These are phyloP conservation scores for Capsicum rhomboideum DNA, from an alignment of 257 asterid genomes.

Conservation along the genomic window DNA sequence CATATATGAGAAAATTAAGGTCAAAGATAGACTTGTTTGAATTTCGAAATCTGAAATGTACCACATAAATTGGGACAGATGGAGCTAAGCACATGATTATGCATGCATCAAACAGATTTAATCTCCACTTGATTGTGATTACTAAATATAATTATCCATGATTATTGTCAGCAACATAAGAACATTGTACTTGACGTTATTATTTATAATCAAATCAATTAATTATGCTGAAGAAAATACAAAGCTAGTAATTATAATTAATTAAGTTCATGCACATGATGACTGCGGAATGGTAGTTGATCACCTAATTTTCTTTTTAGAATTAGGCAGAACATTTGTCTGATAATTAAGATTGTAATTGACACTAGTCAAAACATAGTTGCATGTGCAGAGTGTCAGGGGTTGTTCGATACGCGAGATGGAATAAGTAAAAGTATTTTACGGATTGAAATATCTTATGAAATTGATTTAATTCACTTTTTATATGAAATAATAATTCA, in stretches of 20 bases:
- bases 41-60: too few relatives aligned
- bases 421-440: too few relatives aligned
- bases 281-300: not conserved
- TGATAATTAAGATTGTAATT: not conserved
- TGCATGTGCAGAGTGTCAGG: too few relatives aligned
- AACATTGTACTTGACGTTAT: not conserved
- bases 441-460: too few relatives aligned
- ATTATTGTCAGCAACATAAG: not conserved
- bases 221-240: not conserved
- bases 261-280: not conserved
- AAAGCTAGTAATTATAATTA: too few relatives aligned
- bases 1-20: too few relatives aligned
- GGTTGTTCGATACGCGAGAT: too few relatives aligned
- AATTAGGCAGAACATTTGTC: not conserved
- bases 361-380: not conserved
- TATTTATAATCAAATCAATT: not conserved
- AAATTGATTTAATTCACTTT: too few relatives aligned
- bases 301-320: not conserved
- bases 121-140: not conserved
- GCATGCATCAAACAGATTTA: not conserved
- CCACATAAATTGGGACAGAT: too few relatives aligned
- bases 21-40: too few relatives aligned
- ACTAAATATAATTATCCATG: not conserved
- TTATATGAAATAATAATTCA: too few relatives aligned
- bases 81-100: not conserved